Percentiles rank a stretch among this genome's conserved stretches.
Evolutionary conservation across 1,284 basidiomycete species (phyloP).

Genomic region (Apiotrichum akiyoshidainum): DNA sequence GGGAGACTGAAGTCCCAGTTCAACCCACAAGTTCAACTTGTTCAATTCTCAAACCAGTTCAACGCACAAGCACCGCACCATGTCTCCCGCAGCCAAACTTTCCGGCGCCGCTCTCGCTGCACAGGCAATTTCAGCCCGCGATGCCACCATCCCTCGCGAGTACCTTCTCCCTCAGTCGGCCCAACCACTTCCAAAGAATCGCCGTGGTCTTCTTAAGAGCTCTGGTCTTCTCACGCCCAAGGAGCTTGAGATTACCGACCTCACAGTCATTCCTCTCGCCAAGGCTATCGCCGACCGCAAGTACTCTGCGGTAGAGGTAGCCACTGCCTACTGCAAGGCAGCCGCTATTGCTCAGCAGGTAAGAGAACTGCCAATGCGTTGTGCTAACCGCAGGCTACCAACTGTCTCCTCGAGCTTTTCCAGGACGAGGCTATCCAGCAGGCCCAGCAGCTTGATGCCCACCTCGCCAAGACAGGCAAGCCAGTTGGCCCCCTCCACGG

Average conservation of each 20-base stretch:
- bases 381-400: conserved; percentile 48
- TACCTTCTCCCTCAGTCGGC: conserved; percentile 15
- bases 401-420: conserved; percentile 67
- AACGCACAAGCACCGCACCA: too few species aligned
- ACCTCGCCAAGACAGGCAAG: conserved; percentile 55
- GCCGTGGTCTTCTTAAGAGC: conserved; percentile 6
- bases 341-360: conserved; percentile 27
- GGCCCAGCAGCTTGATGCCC: conserved; percentile 60
- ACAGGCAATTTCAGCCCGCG: conserved; percentile 13
- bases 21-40: too few species aligned
- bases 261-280: conserved; percentile 44
- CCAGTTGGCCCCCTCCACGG: conserved; percentile 63
- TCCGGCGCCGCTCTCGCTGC: conserved; percentile 1
- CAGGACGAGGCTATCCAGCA: conserved; percentile 59
- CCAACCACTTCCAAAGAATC: conserved; percentile 13
- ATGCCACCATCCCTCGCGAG: conserved; percentile 17
- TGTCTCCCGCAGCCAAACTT: too few species aligned
- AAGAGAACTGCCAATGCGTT: too few species aligned
- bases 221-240: conserved; percentile 17
- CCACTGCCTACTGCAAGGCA: conserved; percentile 29
- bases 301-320: conserved; percentile 25
- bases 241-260: conserved; percentile 32
- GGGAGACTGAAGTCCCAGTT: too few species aligned
- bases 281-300: conserved; percentile 31
- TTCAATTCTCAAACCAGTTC: too few species aligned